phyloP scores from a whole-genome alignment of 164 flowering plant genomes.

The Annona squamosa region DNA sequence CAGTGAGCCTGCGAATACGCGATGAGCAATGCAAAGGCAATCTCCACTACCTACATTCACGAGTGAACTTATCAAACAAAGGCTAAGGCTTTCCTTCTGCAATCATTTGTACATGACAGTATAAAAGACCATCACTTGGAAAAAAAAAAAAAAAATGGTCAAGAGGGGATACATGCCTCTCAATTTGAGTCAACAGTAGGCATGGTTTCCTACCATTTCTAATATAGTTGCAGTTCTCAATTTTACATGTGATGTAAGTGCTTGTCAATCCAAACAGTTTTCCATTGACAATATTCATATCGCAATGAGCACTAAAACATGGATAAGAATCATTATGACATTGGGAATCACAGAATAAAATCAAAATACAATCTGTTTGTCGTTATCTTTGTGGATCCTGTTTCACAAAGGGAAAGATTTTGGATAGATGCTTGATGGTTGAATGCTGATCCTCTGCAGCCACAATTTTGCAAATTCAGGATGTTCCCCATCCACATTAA shows the following conservation, averaged over 20 bases:
- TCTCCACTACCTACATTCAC: slow-evolving; percentile 36
- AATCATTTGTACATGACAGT: no score
- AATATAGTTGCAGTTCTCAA: not conserved
- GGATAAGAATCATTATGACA: no score
- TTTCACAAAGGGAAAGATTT: not conserved
- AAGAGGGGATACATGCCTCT: not conserved
- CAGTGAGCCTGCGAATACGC: slow-evolving; percentile 49
- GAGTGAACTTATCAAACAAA: not conserved
- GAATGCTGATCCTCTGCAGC: not conserved
- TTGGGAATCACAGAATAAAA: no score
- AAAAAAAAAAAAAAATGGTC: not conserved
- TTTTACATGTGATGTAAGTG: not conserved
- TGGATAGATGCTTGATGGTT: not conserved
- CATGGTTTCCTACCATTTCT: not conserved
- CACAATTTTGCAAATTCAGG: not conserved
- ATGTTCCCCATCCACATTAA: not conserved
- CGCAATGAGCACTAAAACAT: no score
- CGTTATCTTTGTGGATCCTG: not conserved
- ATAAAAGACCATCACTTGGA: no score
- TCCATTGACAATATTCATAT: not conserved
- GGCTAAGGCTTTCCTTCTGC: no score
- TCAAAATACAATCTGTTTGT: no score
- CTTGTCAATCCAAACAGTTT: not conserved
- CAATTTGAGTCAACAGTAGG: not conserved
- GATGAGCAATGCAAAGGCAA: slow-evolving; percentile 60